phyloP scores from a whole-genome alignment of 129 eudicot genomes.

The Lactuca sativa region DNA sequence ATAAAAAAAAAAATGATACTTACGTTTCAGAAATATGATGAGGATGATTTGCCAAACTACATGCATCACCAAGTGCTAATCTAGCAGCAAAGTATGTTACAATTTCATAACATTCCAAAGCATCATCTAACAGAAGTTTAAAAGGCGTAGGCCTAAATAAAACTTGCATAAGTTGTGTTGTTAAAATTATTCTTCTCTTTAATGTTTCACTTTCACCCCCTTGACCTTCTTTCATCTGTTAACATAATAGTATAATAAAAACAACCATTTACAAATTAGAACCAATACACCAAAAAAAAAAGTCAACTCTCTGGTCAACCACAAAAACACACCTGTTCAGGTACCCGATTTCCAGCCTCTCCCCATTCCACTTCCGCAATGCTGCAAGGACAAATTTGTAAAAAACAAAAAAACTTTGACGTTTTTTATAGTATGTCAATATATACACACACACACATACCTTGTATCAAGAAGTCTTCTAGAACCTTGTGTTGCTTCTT shows the following conservation, averaged over 20 bases:
- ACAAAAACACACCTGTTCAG: conserved; percentile 54
- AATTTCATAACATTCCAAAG: conserved; percentile 41
- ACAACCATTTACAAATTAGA: no score
- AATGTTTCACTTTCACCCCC: conserved; percentile 30
- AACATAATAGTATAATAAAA: background rate
- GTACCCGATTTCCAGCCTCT: conserved; percentile 47
- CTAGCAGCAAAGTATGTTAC: conserved; percentile 58
- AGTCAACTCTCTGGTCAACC: conserved; percentile 18
- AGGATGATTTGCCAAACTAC: conserved; percentile 42
- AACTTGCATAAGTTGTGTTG: conserved; percentile 73
- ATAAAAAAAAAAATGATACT: conserved; percentile 17
- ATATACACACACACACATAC: conserved; percentile 25
- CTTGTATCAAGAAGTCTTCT: conserved; percentile 44
- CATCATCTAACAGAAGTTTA: conserved; percentile 46
- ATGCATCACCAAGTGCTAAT: conserved; percentile 68
- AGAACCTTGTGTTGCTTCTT: conserved; percentile 47
- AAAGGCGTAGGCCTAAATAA: conserved; percentile 54
- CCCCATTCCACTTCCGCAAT: conserved; percentile 60
- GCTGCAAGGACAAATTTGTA: conserved; percentile 34
- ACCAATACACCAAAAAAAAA: no score
- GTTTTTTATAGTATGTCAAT: background rate
- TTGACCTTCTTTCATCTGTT: conserved; percentile 41
- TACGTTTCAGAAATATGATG: conserved; percentile 42
- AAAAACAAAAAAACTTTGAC: background rate
- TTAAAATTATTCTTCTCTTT: conserved; percentile 50